Conservation (phyloP, 441 rosid genomes). For the Capsella rubella region DNA sequence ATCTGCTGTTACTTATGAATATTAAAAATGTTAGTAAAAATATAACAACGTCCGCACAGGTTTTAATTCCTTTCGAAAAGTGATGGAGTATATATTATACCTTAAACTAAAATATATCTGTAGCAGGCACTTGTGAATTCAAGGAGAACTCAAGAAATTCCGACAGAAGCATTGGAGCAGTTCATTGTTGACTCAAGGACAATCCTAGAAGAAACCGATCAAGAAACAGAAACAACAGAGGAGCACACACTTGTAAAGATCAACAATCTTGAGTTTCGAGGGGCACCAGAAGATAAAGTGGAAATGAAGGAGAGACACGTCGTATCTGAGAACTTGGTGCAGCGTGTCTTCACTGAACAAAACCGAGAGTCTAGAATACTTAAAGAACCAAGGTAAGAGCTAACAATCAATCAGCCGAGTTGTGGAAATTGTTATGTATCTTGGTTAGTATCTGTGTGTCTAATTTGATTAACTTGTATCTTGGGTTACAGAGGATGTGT, state of each 20-base stretch:
- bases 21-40: neutral
- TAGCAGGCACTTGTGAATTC: conserved; percentile 58
- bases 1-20: neutral
- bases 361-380: conserved; percentile 42
- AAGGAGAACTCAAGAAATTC: conserved; percentile 37
- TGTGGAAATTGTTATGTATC: neutral
- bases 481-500: conserved; percentile 29
- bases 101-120: conserved; percentile 59
- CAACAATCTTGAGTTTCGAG: conserved; percentile 35
- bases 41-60: neutral
- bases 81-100: neutral
- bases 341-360: conserved; percentile 41
- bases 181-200: neutral
- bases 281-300: conserved; percentile 49
- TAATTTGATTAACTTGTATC: conserved; percentile 5
- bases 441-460: conserved; percentile 4
- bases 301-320: conserved; percentile 53
- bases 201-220: neutral
- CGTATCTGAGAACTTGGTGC: conserved; percentile 47
- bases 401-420: conserved; percentile 1
- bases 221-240: conserved; percentile 47
- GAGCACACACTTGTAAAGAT: conserved; percentile 46
- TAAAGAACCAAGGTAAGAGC: conserved; percentile 54
- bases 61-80: neutral
- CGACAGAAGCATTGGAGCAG: neutral